phyloP scores from a whole-genome alignment of 2,329 filamentous ascomycete genomes.

The Botryotinia convoluta region DNA sequence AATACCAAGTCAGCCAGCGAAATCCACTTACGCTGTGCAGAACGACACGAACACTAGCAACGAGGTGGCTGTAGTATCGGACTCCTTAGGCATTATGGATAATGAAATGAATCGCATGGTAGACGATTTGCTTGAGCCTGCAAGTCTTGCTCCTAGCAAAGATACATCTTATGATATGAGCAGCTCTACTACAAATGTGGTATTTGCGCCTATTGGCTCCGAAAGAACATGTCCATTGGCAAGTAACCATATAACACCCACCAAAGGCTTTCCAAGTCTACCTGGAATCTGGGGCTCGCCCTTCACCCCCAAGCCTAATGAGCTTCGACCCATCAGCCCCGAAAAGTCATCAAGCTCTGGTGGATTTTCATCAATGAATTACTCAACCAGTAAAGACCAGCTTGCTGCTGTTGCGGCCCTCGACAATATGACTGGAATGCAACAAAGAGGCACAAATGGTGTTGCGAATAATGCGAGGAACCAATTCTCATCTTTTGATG shows the following conservation, averaged over 20 bases:
- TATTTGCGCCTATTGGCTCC: slow-evolving; percentile 46
- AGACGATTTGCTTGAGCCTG: slow-evolving; percentile 48
- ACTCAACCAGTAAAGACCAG: slow-evolving; percentile 29
- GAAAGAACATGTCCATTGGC: slow-evolving; percentile 34
- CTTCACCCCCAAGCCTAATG: slow-evolving; percentile 45
- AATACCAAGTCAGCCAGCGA: background rate
- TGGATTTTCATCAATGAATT: slow-evolving; percentile 37
- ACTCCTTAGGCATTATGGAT: slow-evolving; percentile 39
- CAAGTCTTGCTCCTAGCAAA: slow-evolving; percentile 38
- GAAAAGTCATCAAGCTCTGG: slow-evolving; percentile 38
- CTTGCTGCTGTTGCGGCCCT: slow-evolving; percentile 29
- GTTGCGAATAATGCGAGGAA: slow-evolving; percentile 13
- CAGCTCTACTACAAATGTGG: slow-evolving; percentile 49
- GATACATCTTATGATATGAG: slow-evolving; percentile 57
- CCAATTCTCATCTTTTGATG: slow-evolving; percentile 19
- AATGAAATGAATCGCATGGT: slow-evolving; percentile 57
- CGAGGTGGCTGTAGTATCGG: slow-evolving; percentile 17
- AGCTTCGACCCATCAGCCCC: slow-evolving; percentile 41
- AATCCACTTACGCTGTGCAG: background rate
- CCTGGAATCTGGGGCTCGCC: slow-evolving; percentile 47
- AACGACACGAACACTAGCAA: background rate
- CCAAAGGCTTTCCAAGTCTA: slow-evolving; percentile 38
- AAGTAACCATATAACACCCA: slow-evolving; percentile 37
- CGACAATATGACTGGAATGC: slow-evolving; percentile 31
- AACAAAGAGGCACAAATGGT: slow-evolving; percentile 23